Percentiles rank a stretch among this genome's conserved stretches.
Conservation (phyloP, 306 rosid species). For the Lathyrus aphaca region DNA sequence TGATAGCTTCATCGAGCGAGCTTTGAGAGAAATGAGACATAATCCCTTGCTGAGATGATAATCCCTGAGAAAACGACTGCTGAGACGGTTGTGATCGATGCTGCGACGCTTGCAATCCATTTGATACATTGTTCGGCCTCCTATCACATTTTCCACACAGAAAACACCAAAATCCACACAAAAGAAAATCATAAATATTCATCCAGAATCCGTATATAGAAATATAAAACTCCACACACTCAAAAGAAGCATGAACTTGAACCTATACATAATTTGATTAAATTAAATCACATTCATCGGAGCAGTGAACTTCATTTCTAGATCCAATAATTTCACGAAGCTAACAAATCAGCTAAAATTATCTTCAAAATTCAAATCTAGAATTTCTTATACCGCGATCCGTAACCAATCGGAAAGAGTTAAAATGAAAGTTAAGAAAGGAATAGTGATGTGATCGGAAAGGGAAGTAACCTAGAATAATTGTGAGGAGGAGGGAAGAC, state of each 20-base stretch:
- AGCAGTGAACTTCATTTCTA: slow-evolving; percentile 19
- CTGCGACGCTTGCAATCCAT: slow-evolving; percentile 79
- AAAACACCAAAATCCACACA: slow-evolving; percentile 8
- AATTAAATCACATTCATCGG: neutral
- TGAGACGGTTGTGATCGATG: slow-evolving; percentile 83
- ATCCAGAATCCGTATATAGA: neutral
- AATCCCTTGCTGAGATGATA: slow-evolving; percentile 79
- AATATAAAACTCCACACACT: neutral
- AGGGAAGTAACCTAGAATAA: slow-evolving; percentile 25
- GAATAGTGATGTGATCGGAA: neutral
- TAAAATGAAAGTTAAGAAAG: too few relatives aligned
- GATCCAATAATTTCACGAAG: slow-evolving; percentile 26
- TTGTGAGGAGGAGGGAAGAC: slow-evolving; percentile 73
- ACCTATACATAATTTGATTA: neutral
- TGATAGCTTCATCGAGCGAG: slow-evolving; percentile 70
- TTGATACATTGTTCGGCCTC: slow-evolving; percentile 51
- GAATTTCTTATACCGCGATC: too few relatives aligned
- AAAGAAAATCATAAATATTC: slow-evolving; percentile 4
- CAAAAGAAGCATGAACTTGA: neutral
- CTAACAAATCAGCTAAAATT: neutral
- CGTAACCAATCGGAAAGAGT: neutral
- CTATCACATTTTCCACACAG: slow-evolving; percentile 29
- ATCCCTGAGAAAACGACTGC: slow-evolving; percentile 86
- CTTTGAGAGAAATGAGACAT: slow-evolving; percentile 84
- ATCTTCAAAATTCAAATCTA: too few relatives aligned